Conservation (phyloP, 164 flowering plant genomes). For the Litsea cubeba region DNA sequence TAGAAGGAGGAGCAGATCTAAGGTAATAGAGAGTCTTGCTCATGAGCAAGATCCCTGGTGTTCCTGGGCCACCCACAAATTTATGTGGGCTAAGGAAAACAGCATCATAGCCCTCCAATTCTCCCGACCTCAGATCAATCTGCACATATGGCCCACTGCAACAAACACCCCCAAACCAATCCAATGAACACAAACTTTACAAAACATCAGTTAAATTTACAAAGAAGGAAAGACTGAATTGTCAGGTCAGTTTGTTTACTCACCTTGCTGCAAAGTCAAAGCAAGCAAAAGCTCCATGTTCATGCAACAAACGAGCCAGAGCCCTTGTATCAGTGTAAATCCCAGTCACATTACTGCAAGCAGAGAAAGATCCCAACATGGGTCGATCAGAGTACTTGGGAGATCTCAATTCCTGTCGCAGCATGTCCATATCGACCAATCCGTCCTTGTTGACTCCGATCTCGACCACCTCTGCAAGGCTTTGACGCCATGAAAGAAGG, state of each 20-base stretch:
- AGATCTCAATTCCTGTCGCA: constrained; percentile 28
- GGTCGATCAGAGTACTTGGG: constrained; percentile 42
- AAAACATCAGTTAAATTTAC: too few relatives aligned
- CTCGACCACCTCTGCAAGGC: constrained; percentile 31
- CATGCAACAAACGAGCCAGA: constrained; percentile 56
- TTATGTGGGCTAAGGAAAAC: constrained; percentile 74
- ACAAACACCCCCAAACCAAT: not conserved
- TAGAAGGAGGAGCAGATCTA: constrained; percentile 51
- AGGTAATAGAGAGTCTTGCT: constrained; percentile 48
- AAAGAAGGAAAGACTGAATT: too few relatives aligned
- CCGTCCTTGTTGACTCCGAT: constrained; percentile 39
- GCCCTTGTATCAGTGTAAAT: constrained; percentile 44
- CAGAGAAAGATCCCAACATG: constrained; percentile 74
- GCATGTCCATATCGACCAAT: constrained; percentile 43
- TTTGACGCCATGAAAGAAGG: constrained; percentile 30
- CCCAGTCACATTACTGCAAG: constrained; percentile 83
- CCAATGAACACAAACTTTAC: too few relatives aligned
- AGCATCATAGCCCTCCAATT: constrained; percentile 74
- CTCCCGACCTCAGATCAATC: constrained; percentile 67
- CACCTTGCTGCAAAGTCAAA: constrained; percentile 53
- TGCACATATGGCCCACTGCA: constrained; percentile 57
- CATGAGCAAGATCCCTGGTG: constrained; percentile 62
- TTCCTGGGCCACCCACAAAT: constrained; percentile 79
- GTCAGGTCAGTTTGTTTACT: not conserved
- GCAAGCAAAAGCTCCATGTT: constrained; percentile 66